Evolutionary conservation across 495 filamentous ascomycete species (phyloP).

Genomic region (Hyaloscypha bicolor): DNA sequence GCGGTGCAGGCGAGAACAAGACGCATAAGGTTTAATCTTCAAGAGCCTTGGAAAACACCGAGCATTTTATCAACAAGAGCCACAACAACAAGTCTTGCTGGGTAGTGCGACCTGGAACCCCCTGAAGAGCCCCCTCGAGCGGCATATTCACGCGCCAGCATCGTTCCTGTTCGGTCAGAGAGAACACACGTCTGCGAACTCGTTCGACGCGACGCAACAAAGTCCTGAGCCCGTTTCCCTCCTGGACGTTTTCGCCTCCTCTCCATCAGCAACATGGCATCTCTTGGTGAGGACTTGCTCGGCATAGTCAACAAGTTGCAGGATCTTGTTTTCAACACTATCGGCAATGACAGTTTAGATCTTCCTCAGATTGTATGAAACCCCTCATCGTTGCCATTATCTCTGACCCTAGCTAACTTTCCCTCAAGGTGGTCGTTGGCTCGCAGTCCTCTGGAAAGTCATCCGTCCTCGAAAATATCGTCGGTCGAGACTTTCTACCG

Average conservation of each 20-base stretch:
- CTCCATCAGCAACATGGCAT: slow-evolving; percentile 45
- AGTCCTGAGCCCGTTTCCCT: slow-evolving; percentile 5
- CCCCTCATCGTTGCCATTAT: background rate
- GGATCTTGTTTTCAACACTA: slow-evolving; percentile 98
- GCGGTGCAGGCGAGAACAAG: slow-evolving; percentile 3
- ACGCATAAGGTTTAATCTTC: slow-evolving; percentile 6
- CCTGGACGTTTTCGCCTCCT: background rate
- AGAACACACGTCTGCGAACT: background rate
- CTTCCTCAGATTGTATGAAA: slow-evolving; percentile 93
- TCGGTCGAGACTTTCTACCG: slow-evolving; percentile 95
- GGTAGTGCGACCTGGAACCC: slow-evolving; percentile 4
- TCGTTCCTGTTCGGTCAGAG: background rate
- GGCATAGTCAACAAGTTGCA: slow-evolving; percentile 94
- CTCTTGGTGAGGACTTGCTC: slow-evolving; percentile 89
- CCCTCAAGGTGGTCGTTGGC: slow-evolving; percentile 86
- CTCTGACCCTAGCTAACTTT: slow-evolving; percentile 11
- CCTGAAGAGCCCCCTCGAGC: background rate
- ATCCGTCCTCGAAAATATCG: slow-evolving; percentile 99
- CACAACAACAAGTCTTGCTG: slow-evolving; percentile 3
- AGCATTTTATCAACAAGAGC: slow-evolving; percentile 16
- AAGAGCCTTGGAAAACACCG: slow-evolving; percentile 5
- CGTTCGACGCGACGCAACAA: slow-evolving; percentile 25
- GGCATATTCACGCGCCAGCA: background rate
- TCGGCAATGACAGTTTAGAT: slow-evolving; percentile 97
- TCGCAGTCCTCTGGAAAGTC: slow-evolving; percentile 99